Evolutionary conservation across 345 rosid species (phyloP).

Genomic region (Lepidium sativum): DNA sequence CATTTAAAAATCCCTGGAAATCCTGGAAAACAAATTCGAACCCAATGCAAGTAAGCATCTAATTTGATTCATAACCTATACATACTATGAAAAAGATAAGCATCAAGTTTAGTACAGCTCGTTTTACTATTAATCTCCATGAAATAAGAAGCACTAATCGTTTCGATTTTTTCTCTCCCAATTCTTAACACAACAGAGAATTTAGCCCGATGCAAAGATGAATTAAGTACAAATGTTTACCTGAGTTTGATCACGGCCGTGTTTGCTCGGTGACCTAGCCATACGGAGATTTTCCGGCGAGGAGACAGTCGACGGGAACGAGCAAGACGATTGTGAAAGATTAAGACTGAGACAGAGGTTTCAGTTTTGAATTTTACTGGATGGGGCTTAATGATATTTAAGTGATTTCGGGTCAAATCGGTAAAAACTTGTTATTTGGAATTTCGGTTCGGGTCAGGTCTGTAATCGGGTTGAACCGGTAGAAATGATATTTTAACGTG

Average conservation of each 20-base stretch:
- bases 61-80: background rate
- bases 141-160: background rate
- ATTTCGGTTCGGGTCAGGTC: background rate
- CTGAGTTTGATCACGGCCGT: slow-evolving; percentile 56
- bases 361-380: slow-evolving; percentile 4
- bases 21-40: slow-evolving; percentile 5
- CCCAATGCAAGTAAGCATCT: slow-evolving; percentile 9
- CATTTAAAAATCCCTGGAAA: slow-evolving; percentile 84
- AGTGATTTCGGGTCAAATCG: background rate
- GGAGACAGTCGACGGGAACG: background rate
- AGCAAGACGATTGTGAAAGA: slow-evolving; percentile 22
- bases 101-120: background rate
- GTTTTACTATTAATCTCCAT: background rate
- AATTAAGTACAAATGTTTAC: slow-evolving; percentile 23
- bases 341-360: background rate
- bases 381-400: background rate
- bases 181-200: background rate
- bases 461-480: background rate
- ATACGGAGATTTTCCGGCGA: slow-evolving; percentile 18
- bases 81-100: background rate
- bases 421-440: background rate
- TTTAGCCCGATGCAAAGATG: background rate
- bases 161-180: background rate
- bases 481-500: background rate
- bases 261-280: slow-evolving; percentile 44